A percentile compares a stretch with the other conserved stretches of the same genome.
These are phyloP conservation scores for Mytilinidion resinicola DNA, from an alignment of 495 filamentous ascomycete species.

Conservation along the genomic window DNA sequence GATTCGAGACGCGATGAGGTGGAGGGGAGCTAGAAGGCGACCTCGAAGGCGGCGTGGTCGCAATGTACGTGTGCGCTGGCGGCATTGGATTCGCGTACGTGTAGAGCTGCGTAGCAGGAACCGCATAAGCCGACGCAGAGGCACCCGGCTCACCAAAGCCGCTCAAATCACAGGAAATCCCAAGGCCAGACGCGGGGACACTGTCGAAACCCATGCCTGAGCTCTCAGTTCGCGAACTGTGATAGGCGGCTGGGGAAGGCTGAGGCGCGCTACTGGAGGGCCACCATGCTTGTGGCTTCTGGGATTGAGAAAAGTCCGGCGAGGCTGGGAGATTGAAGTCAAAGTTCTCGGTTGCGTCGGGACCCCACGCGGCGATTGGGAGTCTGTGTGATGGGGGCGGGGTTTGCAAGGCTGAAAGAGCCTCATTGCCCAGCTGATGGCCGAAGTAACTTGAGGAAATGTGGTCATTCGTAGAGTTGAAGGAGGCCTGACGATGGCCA, in stretches of 20 bases:
- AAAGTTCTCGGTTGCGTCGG: slow-evolving; percentile 14
- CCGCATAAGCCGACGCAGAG: neutral
- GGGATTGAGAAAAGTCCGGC: slow-evolving; percentile 12
- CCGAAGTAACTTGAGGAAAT: slow-evolving; percentile 14
- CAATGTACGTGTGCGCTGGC: neutral
- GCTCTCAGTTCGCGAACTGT: slow-evolving; percentile 1
- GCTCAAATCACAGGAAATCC: slow-evolving; percentile 11
- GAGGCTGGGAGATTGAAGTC: slow-evolving; percentile 28
- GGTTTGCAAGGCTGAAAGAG: slow-evolving; percentile 30
- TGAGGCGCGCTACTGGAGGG: slow-evolving; percentile 2
- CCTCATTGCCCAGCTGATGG: slow-evolving; percentile 14
- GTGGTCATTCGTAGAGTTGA: slow-evolving; percentile 16
- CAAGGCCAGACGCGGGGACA: slow-evolving; percentile 8
- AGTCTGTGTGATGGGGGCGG: slow-evolving; percentile 18
- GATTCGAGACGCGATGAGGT: slow-evolving; percentile 5
- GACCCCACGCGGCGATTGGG: slow-evolving; percentile 20
- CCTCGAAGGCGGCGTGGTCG: slow-evolving; percentile 5
- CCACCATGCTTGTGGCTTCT: slow-evolving; percentile 4
- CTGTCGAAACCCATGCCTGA: neutral
- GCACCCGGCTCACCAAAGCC: neutral
- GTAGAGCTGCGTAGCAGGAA: neutral
- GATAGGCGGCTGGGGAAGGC: neutral
- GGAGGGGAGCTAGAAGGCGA: slow-evolving; percentile 14
- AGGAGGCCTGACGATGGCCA: slow-evolving; percentile 8
- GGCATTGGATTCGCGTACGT: neutral